Conservation (phyloP, 306 rosid species). For the Benincasa hispida region DNA sequence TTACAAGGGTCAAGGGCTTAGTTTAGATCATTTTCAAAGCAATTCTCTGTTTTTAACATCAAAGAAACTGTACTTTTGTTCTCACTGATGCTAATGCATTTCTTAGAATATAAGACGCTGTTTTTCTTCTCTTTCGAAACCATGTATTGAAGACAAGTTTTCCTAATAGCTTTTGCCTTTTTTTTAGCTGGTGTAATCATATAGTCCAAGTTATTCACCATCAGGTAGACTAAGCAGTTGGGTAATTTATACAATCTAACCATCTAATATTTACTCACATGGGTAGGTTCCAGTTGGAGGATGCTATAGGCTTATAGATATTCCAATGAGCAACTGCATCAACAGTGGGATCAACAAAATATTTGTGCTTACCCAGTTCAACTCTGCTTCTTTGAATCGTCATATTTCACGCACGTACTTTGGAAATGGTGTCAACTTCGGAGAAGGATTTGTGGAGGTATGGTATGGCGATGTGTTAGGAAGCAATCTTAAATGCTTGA, state of each 20-base stretch:
- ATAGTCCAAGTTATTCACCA: no score
- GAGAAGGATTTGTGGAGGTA: slow-evolving; percentile 47
- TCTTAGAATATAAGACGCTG: not conserved
- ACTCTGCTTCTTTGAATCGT: slow-evolving; percentile 38
- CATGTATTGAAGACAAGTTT: not conserved
- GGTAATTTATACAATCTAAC: not conserved
- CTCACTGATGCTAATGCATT: not conserved
- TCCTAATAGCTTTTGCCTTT: not conserved
- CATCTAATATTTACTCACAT: not conserved
- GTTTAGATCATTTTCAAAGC: not conserved
- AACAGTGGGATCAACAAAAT: slow-evolving; percentile 39
- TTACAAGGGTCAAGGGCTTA: not conserved
- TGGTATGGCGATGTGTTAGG: slow-evolving; percentile 1
- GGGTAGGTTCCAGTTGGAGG: slow-evolving; percentile 45
- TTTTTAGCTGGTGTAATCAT: not conserved
- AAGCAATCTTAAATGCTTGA: not conserved
- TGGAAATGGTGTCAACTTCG: slow-evolving; percentile 33
- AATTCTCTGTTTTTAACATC: not conserved
- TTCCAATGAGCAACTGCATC: slow-evolving; percentile 40
- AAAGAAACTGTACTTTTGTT: not conserved
- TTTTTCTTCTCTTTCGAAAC: not conserved
- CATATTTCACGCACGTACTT: slow-evolving; percentile 37
- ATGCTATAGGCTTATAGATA: slow-evolving; percentile 39
- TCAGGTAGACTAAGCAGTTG: not conserved
- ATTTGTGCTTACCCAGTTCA: slow-evolving; percentile 35